Conservation (phyloP, 192 early-diverging fungal genomes). For the Jimgerdemannia flammicorona region DNA sequence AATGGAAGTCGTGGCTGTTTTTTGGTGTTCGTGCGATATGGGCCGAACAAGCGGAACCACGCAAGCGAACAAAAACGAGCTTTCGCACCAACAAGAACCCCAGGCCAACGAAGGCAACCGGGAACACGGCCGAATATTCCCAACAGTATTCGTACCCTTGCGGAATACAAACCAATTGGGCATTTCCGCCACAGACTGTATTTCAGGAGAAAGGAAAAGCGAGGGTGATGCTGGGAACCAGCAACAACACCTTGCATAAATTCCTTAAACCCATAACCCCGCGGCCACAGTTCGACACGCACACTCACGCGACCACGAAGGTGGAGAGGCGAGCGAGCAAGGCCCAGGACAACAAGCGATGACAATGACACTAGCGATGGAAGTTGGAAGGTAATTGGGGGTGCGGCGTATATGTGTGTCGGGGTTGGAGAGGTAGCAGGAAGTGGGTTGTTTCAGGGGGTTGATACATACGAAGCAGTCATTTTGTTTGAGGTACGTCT, state of each 20-base stretch:
- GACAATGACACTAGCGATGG: neutral
- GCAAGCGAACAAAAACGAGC: neutral
- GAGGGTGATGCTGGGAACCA: neutral
- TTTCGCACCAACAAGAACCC: slow-evolving; percentile 17
- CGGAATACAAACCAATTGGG: neutral
- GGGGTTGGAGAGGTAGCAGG: neutral
- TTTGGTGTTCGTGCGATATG: slow-evolving; percentile 3
- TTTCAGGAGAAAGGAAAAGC: slow-evolving; percentile 14
- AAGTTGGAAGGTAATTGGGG: neutral
- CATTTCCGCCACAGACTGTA: slow-evolving; percentile 10
- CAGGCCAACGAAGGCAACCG: neutral
- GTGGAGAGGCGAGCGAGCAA: neutral
- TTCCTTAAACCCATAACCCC: neutral
- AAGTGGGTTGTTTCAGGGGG: neutral
- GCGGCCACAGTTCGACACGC: neutral
- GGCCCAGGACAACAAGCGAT: neutral
- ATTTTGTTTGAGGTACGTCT: neutral
- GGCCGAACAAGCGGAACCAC: neutral
- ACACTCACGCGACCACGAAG: neutral
- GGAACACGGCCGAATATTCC: slow-evolving; percentile 1
- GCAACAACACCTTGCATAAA: neutral
- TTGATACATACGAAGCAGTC: neutral
- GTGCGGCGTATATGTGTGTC: too few relatives aligned
- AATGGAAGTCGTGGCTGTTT: neutral
- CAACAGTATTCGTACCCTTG: neutral